Evolutionary conservation across 768 basidiomycete species (phyloP), one percentile per base, ranked within the genome.

Genomic region (Trametes cinnabarina): DNA sequence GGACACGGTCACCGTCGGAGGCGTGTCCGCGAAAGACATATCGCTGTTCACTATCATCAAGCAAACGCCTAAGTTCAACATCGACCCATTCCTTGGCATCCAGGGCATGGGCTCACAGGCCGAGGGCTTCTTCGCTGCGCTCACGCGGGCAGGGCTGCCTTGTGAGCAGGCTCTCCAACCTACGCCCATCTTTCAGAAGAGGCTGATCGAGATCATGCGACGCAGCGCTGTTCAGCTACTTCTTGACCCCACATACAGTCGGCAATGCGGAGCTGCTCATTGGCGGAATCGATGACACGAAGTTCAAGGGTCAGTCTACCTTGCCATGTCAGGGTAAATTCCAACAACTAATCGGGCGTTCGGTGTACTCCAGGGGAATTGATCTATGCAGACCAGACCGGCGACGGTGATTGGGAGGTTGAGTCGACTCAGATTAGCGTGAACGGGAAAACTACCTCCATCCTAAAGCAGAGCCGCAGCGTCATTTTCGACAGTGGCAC

Each of bases 401-500:
- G 69, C 50, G 71, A 68, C 5, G 65, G 72, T 41, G 72, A 74
- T 28, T 84, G 82, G 82, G 67, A 72, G 55, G 72, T 83, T 15
- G 58, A 55, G 22, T 83, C 82, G 5, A 71, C 79, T 32, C 65
- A 71, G 32, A 69, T 84, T 41, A 76, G 69, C 23, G 81, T 85
- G 41, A 84, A 84, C 58, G 82, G 82, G 25, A 73, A 78, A 66
- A 80, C 81, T 3, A 81, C 70, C 12, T 69, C 72, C 8, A 55
- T 74, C 8, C 69, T 84, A 47, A 74, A 74, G 49, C 66, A 68
- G 11, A 62, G 65, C 42, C 76, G 80, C 25, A 75, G 62, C 46
- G 73, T 84, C 65, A 81, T 84, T 47, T 83, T 83, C 61, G 82
- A 84, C 68, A 79, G 77, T 57, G 81, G 84, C 32, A 83, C 82